Evolutionary conservation across 2,329 filamentous ascomycete species (phyloP).

Genomic region (Coleophoma crateriformis): DNA sequence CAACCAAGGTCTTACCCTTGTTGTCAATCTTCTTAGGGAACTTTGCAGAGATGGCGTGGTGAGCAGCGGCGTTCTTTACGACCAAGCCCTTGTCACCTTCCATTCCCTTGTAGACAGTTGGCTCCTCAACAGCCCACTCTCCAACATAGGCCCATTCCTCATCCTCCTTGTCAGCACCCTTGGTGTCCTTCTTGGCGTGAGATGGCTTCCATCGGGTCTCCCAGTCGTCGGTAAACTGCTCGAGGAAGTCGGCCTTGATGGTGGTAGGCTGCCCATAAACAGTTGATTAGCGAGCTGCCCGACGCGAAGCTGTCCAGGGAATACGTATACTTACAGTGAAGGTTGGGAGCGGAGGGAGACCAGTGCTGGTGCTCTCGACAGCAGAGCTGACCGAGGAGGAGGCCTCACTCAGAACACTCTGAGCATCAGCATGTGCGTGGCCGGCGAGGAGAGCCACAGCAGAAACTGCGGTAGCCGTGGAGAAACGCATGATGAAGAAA

Average conservation of each 20-base stretch:
- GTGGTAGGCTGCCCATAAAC: conserved; percentile 62
- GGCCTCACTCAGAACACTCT: conserved; percentile 46
- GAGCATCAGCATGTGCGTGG: conserved; percentile 61
- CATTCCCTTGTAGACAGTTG: conserved; percentile 82
- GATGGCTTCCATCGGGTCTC: conserved; percentile 89
- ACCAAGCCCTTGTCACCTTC: conserved; percentile 95
- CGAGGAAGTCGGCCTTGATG: conserved; percentile 89
- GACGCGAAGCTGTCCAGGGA: background rate
- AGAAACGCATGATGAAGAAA: conserved; percentile 70
- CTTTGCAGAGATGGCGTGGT: conserved; percentile 99
- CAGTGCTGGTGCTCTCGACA: conserved; percentile 45
- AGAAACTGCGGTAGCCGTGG: conserved; percentile 69
- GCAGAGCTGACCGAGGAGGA: conserved; percentile 33
- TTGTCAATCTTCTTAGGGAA: conserved; percentile 95
- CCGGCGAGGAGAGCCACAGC: conserved; percentile 69
- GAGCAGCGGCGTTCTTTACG: conserved; percentile 94
- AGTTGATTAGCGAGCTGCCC: conserved; percentile 8
- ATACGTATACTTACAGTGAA: conserved; percentile 17
- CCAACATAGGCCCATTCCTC: conserved; percentile 92
- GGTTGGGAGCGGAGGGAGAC: conserved; percentile 29
- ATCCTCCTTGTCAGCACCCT: conserved; percentile 68
- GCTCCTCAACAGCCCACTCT: conserved; percentile 96
- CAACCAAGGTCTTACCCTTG: conserved; percentile 94
- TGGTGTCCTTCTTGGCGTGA: conserved; percentile 87
- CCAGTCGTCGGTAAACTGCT: conserved; percentile 98